phyloP scores from a whole-genome alignment of 2,329 filamentous ascomycete species.

The Macroventuria anomochaeta region DNA sequence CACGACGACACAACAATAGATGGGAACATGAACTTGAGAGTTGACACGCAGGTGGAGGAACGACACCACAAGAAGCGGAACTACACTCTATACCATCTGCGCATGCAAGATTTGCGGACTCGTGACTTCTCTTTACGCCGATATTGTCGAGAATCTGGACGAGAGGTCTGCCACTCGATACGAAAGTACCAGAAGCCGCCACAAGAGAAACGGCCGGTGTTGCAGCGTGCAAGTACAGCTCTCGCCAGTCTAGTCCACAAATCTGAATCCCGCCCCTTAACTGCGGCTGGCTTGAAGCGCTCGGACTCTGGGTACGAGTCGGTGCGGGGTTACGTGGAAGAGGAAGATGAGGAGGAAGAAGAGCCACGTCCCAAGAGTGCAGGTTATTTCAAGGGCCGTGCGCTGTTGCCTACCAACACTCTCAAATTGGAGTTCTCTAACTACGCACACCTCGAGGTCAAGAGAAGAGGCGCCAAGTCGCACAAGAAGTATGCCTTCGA shows the following conservation, averaged over 20 bases:
- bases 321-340: conserved; percentile 35
- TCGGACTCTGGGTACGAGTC: conserved; percentile 67
- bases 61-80: conserved; percentile 66
- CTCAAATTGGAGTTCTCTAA: conserved; percentile 96
- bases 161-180: conserved; percentile 87
- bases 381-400: conserved; percentile 49
- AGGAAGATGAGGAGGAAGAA: conserved; percentile 25
- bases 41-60: conserved; percentile 75
- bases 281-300: conserved; percentile 56
- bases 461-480: conserved; percentile 68
- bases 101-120: conserved; percentile 88
- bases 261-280: conserved; percentile 57
- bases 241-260: conserved; percentile 63
- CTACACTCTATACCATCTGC: conserved; percentile 86
- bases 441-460: conserved; percentile 89
- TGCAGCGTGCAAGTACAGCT: conserved; percentile 67
- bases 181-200: conserved; percentile 69
- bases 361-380: conserved; percentile 40
- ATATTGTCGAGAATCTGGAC: conserved; percentile 90
- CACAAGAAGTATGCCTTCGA: conserved; percentile 87
- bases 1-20: conserved; percentile 91
- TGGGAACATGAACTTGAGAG: conserved; percentile 94
- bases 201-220: conserved; percentile 56
- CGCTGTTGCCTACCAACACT: conserved; percentile 69
- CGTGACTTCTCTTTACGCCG: conserved; percentile 89